These are phyloP conservation scores for Kandelia obovata DNA, from an alignment of 345 rosid species.

Conservation along the genomic window DNA sequence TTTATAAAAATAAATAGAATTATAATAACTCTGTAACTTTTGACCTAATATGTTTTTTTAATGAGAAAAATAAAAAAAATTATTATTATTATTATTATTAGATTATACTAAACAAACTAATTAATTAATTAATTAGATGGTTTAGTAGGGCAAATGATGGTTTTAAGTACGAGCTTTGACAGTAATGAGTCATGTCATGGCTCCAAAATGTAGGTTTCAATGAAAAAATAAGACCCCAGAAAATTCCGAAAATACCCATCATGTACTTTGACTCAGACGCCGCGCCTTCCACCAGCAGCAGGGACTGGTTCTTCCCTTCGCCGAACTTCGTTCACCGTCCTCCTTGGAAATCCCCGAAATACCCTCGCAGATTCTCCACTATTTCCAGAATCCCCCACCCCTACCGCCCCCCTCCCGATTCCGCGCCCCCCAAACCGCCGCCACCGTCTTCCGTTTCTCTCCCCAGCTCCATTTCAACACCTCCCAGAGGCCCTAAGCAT, in stretches of 20 bases:
- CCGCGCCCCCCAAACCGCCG: conserved; percentile 22
- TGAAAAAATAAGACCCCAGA: too few relatives aligned
- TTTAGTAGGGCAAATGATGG: too few relatives aligned
- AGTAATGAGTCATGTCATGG: too few relatives aligned
- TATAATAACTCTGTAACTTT: too few relatives aligned
- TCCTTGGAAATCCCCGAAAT: conserved; percentile 21
- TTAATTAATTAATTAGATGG: too few relatives aligned
- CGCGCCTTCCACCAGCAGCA: conserved; percentile 27
- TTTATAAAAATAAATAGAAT: too few relatives aligned
- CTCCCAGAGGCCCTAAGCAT: conserved; percentile 24
- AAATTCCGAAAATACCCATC: conserved; percentile 4
- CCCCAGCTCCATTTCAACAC: conserved; percentile 15
- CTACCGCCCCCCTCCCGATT: conserved; percentile 12
- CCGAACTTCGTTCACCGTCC: conserved; percentile 43
- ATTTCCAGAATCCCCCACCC: conserved; percentile 26
- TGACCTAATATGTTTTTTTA: too few relatives aligned
- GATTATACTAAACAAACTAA: too few relatives aligned
- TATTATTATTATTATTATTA: too few relatives aligned
- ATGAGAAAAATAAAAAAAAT: too few relatives aligned
- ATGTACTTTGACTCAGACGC: conserved; percentile 37
- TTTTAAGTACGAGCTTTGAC: too few relatives aligned
- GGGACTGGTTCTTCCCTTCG: conserved; percentile 73
- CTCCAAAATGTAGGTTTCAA: too few relatives aligned
- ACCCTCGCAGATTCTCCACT: conserved; percentile 43
- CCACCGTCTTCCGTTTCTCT: conserved; percentile 10